Percentiles rank a stretch among this genome's conserved stretches.
Evolutionary conservation across 352 stramenopile species (phyloP).

Genomic region (Hyphochytrium catenoides): DNA sequence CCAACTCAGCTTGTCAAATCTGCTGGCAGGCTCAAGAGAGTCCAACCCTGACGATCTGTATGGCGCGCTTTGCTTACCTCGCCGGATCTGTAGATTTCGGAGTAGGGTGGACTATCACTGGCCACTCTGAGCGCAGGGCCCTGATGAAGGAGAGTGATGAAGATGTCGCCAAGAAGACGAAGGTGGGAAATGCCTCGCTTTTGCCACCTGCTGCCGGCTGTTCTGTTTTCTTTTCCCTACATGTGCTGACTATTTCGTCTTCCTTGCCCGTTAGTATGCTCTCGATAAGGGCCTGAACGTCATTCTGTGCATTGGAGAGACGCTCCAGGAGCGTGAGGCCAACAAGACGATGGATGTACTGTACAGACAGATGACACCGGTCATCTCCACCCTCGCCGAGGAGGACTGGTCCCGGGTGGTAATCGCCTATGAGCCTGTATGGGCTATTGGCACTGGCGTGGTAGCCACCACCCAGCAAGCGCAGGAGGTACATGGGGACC

Average conservation of each 20-base stretch:
- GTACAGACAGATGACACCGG: conserved; percentile 81
- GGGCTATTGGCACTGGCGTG: conserved; percentile 92
- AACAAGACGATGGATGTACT: conserved; percentile 78
- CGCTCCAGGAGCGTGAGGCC: conserved; percentile 72
- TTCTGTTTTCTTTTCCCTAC: too few relatives aligned
- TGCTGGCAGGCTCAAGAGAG: too few relatives aligned
- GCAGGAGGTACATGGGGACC: conserved; percentile 86
- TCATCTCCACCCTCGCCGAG: conserved; percentile 74
- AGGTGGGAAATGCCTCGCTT: too few relatives aligned
- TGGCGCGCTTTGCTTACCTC: too few relatives aligned
- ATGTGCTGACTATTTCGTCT: too few relatives aligned
- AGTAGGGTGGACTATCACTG: conserved; percentile 81
- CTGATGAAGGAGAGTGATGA: conserved; percentile 69
- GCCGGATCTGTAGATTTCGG: too few relatives aligned
- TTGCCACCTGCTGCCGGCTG: too few relatives aligned
- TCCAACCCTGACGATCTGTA: too few relatives aligned
- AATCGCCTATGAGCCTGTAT: conserved; percentile 92
- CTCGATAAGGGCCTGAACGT: conserved; percentile 76
- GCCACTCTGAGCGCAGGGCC: conserved; percentile 82
- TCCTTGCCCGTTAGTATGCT: too few relatives aligned
- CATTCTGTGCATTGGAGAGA: conserved; percentile 92
- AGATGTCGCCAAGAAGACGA: conserved; percentile 77
- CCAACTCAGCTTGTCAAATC: too few relatives aligned
- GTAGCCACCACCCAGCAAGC: conserved; percentile 93
- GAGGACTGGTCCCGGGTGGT: conserved; percentile 84